These are phyloP conservation scores for Diutina neorugosa DNA, from an alignment of 1,139 yeast species.

Conservation along the genomic window DNA sequence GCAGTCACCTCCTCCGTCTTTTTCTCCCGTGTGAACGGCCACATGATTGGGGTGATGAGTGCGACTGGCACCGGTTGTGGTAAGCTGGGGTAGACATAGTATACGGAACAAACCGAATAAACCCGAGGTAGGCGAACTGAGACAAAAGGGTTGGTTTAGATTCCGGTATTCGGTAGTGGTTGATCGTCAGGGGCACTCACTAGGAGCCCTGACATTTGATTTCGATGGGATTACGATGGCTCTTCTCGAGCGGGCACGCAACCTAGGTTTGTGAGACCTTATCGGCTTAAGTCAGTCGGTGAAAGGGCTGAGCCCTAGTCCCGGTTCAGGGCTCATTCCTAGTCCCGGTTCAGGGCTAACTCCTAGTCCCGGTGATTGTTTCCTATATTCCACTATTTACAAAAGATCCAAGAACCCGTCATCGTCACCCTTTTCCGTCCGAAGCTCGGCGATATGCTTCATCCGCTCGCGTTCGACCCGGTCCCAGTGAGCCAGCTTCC, in stretches of 20 bases:
- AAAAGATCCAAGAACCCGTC: conserved; percentile 1
- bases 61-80: background rate
- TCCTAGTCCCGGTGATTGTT: too few species aligned
- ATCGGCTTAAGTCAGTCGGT: too few species aligned
- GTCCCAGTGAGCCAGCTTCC: background rate
- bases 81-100: background rate
- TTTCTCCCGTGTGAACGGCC: conserved; percentile 3
- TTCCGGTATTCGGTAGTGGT: background rate
- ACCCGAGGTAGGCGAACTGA: too few species aligned
- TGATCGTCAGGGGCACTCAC: background rate
- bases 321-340: too few species aligned
- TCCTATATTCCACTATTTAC: background rate
- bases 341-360: too few species aligned
- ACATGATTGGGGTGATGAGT: background rate
- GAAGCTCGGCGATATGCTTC: background rate
- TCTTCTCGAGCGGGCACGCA: too few species aligned
- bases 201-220: background rate
- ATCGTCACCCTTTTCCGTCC: background rate
- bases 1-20: background rate
- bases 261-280: too few species aligned
- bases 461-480: background rate
- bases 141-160: too few species aligned
- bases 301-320: too few species aligned
- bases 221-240: too few species aligned
- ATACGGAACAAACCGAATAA: background rate